These are phyloP conservation scores for Globisporangium heterothallicum DNA, from an alignment of 352 stramenopile species.

Conservation along the genomic window DNA sequence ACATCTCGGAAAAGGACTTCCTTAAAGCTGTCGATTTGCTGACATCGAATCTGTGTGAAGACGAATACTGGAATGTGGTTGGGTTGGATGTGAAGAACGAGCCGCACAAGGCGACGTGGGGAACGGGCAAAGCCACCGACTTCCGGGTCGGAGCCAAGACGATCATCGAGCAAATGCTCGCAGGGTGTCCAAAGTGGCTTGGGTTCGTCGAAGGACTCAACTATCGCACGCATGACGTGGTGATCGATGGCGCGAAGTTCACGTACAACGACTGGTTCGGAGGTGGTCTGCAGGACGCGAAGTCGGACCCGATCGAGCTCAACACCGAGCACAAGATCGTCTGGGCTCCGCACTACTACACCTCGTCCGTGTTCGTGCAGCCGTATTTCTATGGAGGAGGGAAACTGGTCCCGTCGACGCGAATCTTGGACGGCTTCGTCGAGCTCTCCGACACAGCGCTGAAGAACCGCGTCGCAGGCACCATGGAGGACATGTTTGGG, in stretches of 20 bases:
- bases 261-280: slow-evolving; percentile 35
- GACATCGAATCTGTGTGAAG: slow-evolving; percentile 4
- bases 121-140: slow-evolving; percentile 20
- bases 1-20: slow-evolving; percentile 16
- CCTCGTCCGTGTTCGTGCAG: slow-evolving; percentile 22
- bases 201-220: slow-evolving; percentile 34
- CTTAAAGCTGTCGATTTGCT: slow-evolving; percentile 20
- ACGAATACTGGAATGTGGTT: slow-evolving; percentile 54
- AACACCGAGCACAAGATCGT: slow-evolving; percentile 20
- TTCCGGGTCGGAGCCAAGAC: slow-evolving; percentile 19
- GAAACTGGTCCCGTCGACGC: slow-evolving; percentile 4
- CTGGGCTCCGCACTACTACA: slow-evolving; percentile 36
- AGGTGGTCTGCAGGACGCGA: slow-evolving; percentile 26
- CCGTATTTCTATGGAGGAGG: slow-evolving; percentile 27
- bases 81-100: slow-evolving; percentile 65
- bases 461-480: slow-evolving; percentile 13
- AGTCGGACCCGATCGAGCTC: slow-evolving; percentile 14
- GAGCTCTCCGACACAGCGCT: slow-evolving; percentile 26
- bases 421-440: slow-evolving; percentile 15
- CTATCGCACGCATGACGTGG: slow-evolving; percentile 18
- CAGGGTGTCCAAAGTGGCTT: slow-evolving; percentile 27
- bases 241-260: slow-evolving; percentile 22
- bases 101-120: slow-evolving; percentile 44
- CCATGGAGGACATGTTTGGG: slow-evolving; percentile 41
- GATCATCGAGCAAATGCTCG: slow-evolving; percentile 25